phyloP scores from a whole-genome alignment of 1,284 basidiomycete species.

The Rhodofomes roseus region DNA sequence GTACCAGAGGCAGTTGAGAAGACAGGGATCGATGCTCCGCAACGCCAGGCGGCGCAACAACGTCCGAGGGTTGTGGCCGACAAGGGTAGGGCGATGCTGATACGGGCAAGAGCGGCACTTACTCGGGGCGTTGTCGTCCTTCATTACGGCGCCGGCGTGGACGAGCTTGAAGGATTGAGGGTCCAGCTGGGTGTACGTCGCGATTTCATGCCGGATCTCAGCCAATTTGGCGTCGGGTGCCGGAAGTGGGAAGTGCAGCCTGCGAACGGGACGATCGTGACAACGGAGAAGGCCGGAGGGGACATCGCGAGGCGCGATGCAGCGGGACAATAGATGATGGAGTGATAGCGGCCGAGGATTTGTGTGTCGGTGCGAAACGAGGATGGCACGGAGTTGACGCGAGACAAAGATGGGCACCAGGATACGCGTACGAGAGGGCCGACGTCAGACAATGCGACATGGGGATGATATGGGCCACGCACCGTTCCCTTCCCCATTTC shows the following conservation, averaged over 20 bases:
- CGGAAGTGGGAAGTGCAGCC: conserved; percentile 57
- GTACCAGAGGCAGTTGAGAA: not conserved
- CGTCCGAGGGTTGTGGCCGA: not conserved
- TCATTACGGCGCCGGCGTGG: conserved; percentile 76
- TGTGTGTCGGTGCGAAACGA: conserved; percentile 5
- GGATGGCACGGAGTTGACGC: conserved; percentile 4
- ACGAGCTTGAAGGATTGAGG: conserved; percentile 70
- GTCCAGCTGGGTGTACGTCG: conserved; percentile 63
- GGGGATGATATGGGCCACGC: conserved; percentile 10
- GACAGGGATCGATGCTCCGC: not conserved
- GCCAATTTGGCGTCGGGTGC: conserved; percentile 50
- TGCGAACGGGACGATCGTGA: conserved; percentile 17
- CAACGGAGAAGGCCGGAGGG: not conserved
- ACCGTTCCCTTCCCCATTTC: conserved; percentile 63
- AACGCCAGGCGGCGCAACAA: conserved; percentile 1
- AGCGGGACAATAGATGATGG: conserved; percentile 1
- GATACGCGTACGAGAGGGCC: conserved; percentile 6
- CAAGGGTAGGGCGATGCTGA: conserved; percentile 1
- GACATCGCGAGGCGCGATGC: not conserved
- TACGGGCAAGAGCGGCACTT: conserved; percentile 25
- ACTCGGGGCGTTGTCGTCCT: conserved; percentile 69
- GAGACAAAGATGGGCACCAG: not conserved
- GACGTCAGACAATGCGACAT: conserved; percentile 12
- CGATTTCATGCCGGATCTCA: conserved; percentile 50
- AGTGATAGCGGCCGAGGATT: conserved; percentile 1